These are phyloP conservation scores for Psilocybe tampanensis DNA, from an alignment of 768 basidiomycete genomes.

Conservation along the genomic window DNA sequence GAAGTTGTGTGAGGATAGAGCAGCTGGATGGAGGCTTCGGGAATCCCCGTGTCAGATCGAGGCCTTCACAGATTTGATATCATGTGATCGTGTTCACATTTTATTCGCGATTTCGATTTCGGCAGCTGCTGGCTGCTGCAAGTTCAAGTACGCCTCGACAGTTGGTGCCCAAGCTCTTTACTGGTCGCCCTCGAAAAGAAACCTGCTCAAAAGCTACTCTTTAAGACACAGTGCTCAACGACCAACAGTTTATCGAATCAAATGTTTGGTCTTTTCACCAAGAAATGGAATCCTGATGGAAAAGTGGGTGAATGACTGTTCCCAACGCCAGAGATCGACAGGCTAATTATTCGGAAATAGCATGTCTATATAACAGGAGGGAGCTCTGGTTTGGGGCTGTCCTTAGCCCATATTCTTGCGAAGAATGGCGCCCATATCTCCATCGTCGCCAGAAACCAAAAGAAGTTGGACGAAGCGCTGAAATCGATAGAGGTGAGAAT, in stretches of 20 bases:
- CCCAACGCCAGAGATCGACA: not conserved
- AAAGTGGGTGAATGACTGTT: conserved; percentile 32
- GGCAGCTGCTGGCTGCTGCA: too few species aligned
- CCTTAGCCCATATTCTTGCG: conserved; percentile 67
- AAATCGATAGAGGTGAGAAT: conserved; percentile 62
- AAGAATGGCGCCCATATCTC: conserved; percentile 79
- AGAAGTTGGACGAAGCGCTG: conserved; percentile 62
- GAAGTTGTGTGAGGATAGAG: too few species aligned
- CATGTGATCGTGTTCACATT: not conserved
- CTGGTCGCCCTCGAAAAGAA: too few species aligned
- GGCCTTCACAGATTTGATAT: too few species aligned
- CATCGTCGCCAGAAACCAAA: conserved; percentile 78
- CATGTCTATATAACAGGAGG: conserved; percentile 89
- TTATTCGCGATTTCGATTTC: too few species aligned
- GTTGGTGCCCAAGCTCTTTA: too few species aligned
- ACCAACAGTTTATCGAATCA: not conserved
- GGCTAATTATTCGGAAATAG: conserved; percentile 37
- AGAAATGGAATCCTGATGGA: conserved; percentile 52
- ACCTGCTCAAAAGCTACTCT: too few species aligned
- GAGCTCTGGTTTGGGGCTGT: conserved; percentile 77
- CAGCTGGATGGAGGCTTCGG: too few species aligned
- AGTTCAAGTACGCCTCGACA: too few species aligned
- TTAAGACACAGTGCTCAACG: not conserved
- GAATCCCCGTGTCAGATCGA: too few species aligned
- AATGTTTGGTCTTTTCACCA: conserved; percentile 31